phyloP scores from a whole-genome alignment of 306 rosid species.

The Pyrus pyrifolia region DNA sequence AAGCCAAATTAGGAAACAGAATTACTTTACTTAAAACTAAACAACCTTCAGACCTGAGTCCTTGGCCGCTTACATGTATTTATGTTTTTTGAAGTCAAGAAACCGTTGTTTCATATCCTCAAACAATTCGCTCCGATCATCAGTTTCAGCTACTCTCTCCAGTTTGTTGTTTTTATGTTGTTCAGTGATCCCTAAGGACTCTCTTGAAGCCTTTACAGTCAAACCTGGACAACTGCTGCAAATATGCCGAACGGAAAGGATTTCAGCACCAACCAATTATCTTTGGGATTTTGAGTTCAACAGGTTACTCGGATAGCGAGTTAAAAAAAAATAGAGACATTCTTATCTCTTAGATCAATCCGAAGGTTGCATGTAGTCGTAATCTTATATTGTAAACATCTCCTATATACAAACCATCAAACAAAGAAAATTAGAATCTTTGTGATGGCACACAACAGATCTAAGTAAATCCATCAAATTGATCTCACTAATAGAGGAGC shows the following conservation, averaged over 20 bases:
- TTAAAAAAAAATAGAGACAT: slow-evolving; percentile 10
- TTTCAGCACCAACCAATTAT: neutral
- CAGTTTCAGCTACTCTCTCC: slow-evolving; percentile 31
- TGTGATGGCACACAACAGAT: neutral
- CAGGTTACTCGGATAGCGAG: slow-evolving; percentile 9
- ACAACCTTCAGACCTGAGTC: slow-evolving; percentile 7
- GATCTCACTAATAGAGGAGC: slow-evolving; percentile 5
- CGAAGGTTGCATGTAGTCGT: slow-evolving; percentile 19
- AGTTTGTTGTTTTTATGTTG: slow-evolving; percentile 37
- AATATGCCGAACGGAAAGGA: slow-evolving; percentile 8
- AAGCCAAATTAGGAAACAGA: slow-evolving; percentile 15
- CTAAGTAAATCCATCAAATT: slow-evolving; percentile 5
- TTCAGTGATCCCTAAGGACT: slow-evolving; percentile 40
- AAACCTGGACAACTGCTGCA: slow-evolving; percentile 46
- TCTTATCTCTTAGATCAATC: slow-evolving; percentile 30
- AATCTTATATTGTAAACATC: slow-evolving; percentile 19
- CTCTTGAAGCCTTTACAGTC: slow-evolving; percentile 54
- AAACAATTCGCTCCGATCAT: slow-evolving; percentile 42
- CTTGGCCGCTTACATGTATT: slow-evolving; percentile 52
- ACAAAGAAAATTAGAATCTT: slow-evolving; percentile 10
- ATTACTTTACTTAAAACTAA: neutral
- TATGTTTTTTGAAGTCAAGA: slow-evolving; percentile 59
- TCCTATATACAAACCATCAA: slow-evolving; percentile 12
- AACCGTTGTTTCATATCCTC: slow-evolving; percentile 63
- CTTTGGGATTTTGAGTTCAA: neutral